These are phyloP conservation scores for Populus simonii DNA, from an alignment of 345 rosid species.

Conservation along the genomic window DNA sequence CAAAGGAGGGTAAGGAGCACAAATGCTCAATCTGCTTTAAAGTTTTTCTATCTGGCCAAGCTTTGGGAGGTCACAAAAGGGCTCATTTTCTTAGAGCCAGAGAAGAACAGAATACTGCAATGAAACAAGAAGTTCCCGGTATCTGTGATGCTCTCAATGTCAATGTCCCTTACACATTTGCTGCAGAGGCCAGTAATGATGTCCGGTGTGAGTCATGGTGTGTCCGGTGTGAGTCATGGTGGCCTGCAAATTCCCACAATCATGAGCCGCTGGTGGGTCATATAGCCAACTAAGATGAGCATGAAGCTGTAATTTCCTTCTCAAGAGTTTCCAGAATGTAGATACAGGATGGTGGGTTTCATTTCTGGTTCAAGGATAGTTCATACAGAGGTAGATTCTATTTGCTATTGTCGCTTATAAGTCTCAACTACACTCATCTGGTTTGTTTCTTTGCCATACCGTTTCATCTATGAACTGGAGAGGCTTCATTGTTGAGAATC, in stretches of 20 bases:
- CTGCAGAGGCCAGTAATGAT: conserved; percentile 18
- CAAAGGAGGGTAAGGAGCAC: conserved; percentile 27
- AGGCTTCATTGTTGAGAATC: not conserved
- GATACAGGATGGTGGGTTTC: conserved; percentile 9
- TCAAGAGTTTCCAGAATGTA: not conserved
- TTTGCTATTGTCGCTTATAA: not conserved
- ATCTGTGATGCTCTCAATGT: conserved; percentile 15
- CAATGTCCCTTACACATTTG: conserved; percentile 12
- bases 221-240: conserved; percentile 17
- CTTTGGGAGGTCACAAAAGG: conserved; percentile 37
- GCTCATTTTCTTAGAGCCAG: conserved; percentile 27
- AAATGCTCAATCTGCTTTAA: conserved; percentile 39
- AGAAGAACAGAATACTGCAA: conserved; percentile 7
- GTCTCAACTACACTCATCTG: not conserved
- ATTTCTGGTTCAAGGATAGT: not conserved
- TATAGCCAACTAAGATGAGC: conserved; percentile 28
- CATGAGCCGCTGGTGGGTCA: conserved; percentile 22
- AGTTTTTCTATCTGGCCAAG: conserved; percentile 38
- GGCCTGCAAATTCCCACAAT: conserved; percentile 21
- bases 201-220: conserved; percentile 19
- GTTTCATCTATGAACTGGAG: not conserved
- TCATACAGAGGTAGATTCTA: not conserved
- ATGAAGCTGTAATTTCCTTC: not conserved
- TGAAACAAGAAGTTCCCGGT: conserved; percentile 18
- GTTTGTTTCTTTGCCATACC: not conserved